A percentile compares a stretch with the other conserved stretches of the same genome.
phyloP scores from a whole-genome alignment of 495 filamentous ascomycete species.

The Hypoxylon subgilvum region DNA sequence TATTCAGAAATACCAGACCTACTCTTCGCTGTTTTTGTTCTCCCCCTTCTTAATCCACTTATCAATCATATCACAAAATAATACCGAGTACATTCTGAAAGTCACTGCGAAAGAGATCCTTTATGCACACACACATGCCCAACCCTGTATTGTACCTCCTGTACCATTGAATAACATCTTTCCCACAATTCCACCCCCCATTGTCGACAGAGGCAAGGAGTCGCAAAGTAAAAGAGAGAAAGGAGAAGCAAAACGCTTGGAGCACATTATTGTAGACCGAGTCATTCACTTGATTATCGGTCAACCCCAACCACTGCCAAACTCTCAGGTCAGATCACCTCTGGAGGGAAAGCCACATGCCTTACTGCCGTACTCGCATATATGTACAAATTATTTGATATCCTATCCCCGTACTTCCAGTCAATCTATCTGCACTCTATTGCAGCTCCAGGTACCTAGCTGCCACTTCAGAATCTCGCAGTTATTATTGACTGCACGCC shows the following conservation, averaged over 20 bases:
- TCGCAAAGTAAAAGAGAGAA: background rate
- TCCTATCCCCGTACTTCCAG: background rate
- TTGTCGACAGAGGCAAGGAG: slow-evolving; percentile 8
- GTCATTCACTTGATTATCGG: slow-evolving; percentile 46
- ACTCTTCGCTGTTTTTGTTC: no score
- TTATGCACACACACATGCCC: background rate
- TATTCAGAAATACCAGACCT: no score
- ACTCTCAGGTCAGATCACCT: slow-evolving; percentile 10
- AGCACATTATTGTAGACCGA: slow-evolving; percentile 28
- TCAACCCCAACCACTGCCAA: slow-evolving; percentile 22
- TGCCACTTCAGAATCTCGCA: slow-evolving; percentile 27
- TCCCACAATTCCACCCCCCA: slow-evolving; percentile 1
- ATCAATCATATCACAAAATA: no score
- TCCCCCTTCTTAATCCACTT: slow-evolving; percentile 26
- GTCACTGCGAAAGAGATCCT: background rate
- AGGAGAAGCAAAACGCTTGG: background rate
- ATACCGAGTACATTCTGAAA: no score
- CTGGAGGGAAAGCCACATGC: slow-evolving; percentile 9
- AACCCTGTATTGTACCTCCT: slow-evolving; percentile 6
- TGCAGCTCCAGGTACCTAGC: slow-evolving; percentile 26
- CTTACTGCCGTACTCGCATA: background rate
- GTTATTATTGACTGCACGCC: slow-evolving; percentile 25
- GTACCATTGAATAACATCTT: slow-evolving; percentile 16
- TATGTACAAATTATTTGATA: no score
- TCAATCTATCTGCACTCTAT: background rate